These are phyloP conservation scores for Pseudopithomyces chartarum DNA, from an alignment of 2,329 filamentous ascomycete genomes.

Conservation along the genomic window DNA sequence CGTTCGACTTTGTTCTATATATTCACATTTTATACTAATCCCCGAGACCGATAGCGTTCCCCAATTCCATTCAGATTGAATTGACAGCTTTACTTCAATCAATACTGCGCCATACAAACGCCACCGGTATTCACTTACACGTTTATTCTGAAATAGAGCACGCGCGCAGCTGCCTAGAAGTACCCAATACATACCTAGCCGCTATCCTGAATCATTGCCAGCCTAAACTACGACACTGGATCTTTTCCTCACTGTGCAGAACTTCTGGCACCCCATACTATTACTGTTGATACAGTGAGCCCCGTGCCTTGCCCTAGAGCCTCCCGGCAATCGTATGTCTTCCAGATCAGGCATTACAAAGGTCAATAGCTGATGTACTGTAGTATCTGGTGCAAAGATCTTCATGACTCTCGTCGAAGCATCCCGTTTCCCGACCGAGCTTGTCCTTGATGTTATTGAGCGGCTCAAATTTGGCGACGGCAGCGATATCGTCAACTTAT, in stretches of 20 bases:
- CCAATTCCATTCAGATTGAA: background rate
- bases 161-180: no score
- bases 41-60: background rate
- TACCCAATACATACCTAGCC: no score
- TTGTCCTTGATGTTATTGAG: conserved; percentile 33
- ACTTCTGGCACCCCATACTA: no score
- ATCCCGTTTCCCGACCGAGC: conserved; percentile 29
- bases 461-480: conserved; percentile 31
- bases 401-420: conserved; percentile 15
- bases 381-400: background rate
- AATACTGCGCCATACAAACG: background rate
- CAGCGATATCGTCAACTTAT: conserved; percentile 22
- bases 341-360: no score
- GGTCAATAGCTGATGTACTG: no score
- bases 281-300: no score
- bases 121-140: background rate
- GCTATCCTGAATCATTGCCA: no score
- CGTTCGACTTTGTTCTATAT: conserved; percentile 2
- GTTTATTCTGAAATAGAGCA: no score
- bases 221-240: no score
- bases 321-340: no score
- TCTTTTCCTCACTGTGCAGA: no score
- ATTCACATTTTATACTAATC: background rate
- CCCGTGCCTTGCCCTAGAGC: no score
- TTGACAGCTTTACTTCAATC: background rate